phyloP scores from a whole-genome alignment of 164 flowering plant genomes.

The Chimonanthus salicifolius region DNA sequence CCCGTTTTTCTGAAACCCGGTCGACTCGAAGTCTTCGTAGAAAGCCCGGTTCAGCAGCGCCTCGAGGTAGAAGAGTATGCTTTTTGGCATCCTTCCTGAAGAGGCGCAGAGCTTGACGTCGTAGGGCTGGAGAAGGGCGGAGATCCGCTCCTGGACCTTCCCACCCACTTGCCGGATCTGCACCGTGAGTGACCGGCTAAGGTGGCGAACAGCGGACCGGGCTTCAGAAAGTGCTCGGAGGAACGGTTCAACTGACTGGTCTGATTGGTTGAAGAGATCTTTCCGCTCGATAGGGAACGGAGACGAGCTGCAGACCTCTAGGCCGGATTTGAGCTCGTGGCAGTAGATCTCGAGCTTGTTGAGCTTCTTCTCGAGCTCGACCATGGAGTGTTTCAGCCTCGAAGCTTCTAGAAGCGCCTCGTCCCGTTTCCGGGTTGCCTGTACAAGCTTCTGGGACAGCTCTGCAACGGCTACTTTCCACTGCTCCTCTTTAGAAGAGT shows the following conservation, averaged over 20 bases:
- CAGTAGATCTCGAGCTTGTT: constrained; percentile 76
- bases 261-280: constrained; percentile 6
- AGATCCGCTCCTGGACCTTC: constrained; percentile 46
- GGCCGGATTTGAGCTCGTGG: constrained; percentile 59
- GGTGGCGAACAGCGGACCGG: constrained; percentile 42
- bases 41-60: constrained; percentile 66
- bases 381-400: constrained; percentile 64
- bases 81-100: constrained; percentile 35
- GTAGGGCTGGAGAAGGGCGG: constrained; percentile 58
- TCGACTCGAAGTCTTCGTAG: constrained; percentile 75
- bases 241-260: constrained; percentile 47
- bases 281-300: constrained; percentile 2
- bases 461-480: constrained; percentile 69
- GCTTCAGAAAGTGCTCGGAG: constrained; percentile 54
- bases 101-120: constrained; percentile 44
- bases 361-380: constrained; percentile 86
- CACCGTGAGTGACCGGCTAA: constrained; percentile 50
- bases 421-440: constrained; percentile 65
- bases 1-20: constrained; percentile 50
- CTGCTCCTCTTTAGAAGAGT: constrained; percentile 46
- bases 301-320: constrained; percentile 33
- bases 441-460: constrained; percentile 71
- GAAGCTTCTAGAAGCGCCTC: constrained; percentile 81
- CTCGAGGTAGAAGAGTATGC: constrained; percentile 45
- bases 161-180: constrained; percentile 59